Base-by-base conservation (phyloP, 176 grass and related monocot genomes). In the Zizania latifolia region DNA sequence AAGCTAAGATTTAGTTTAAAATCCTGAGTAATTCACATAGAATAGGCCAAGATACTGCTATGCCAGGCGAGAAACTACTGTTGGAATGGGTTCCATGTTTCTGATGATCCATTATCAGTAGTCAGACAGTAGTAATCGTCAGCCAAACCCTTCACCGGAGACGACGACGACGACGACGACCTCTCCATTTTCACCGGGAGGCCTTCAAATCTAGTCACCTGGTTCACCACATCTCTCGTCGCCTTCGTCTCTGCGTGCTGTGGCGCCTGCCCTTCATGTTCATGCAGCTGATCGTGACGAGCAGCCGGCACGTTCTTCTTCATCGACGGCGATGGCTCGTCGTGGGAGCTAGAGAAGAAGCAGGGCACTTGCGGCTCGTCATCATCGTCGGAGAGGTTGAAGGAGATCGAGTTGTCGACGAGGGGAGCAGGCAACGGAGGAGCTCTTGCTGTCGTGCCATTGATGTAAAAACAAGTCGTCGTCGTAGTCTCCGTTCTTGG, bases 311-410 rank as follows among this genome's bases (percentile, higher is more conserved):
- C 41, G 13, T 44, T 44, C 41, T 4, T n/a, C n/a, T 64, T 78
- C 67, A 72, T 60, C 14, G 85, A 66, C 2, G 85, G 72, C 1
- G 58, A 31, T 1, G 59, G 85, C 17, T 77, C 85, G n/a, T 56
- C 38, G 50, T 80, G 80, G 48, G 80, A 78, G 71, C 69, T 87
- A 88, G 88, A 91, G 90, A 97, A 93, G 93, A 97, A 93, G 93
- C 88, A 97, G 93, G 93, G 45, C 85, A 93, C 88, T 90, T 93
- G 88, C 86, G n/a, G n/a, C n/a, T n/a, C n/a, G n/a, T 77, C 80
- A 28, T 89, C 88, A 64, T 65, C 83, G 58, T 86, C 88, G 58
- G 86, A n/a, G n/a, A n/a, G 71, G 80, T 83, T 84, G 70, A 94
- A 91, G 40, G 75, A 82, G 75, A 94, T 89, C 80, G 81, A 88